These are phyloP conservation scores for Acanthamoeba healyi DNA, from an alignment of 208 protist genomes.

Conservation along the genomic window DNA sequence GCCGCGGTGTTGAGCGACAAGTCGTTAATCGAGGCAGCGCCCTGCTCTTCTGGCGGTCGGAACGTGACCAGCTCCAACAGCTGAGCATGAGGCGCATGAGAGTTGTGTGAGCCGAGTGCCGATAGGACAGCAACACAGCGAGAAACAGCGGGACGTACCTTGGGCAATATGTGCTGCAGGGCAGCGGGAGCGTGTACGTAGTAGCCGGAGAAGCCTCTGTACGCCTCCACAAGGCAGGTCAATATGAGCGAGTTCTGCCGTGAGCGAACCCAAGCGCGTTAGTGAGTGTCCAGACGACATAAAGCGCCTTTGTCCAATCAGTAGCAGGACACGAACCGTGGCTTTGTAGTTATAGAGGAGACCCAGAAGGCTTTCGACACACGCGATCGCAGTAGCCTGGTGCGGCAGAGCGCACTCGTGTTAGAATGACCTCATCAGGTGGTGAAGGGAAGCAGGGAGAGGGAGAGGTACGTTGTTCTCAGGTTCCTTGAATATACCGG, in stretches of 20 bases:
- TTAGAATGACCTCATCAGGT: background rate
- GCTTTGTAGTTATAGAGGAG: background rate
- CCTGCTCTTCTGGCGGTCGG: background rate
- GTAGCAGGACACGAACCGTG: background rate
- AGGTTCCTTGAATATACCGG: background rate
- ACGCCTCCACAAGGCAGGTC: background rate
- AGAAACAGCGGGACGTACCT: background rate
- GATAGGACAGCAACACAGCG: too few relatives aligned
- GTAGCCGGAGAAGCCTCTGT: background rate
- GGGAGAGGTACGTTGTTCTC: background rate
- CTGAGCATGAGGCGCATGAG: background rate
- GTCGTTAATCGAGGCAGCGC: background rate
- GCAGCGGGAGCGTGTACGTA: background rate
- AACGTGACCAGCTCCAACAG: background rate
- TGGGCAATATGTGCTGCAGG: background rate
- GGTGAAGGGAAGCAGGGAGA: too few relatives aligned
- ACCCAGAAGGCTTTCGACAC: background rate
- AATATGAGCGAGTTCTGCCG: background rate
- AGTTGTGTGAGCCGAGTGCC: too few relatives aligned
- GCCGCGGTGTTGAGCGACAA: background rate
- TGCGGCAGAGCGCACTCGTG: background rate
- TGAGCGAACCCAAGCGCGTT: background rate
- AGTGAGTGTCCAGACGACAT: too few relatives aligned
- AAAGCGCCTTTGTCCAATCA: background rate
- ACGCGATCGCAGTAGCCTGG: background rate